Conservation (phyloP, 441 rosid species). For the Adansonia gregorii region DNA sequence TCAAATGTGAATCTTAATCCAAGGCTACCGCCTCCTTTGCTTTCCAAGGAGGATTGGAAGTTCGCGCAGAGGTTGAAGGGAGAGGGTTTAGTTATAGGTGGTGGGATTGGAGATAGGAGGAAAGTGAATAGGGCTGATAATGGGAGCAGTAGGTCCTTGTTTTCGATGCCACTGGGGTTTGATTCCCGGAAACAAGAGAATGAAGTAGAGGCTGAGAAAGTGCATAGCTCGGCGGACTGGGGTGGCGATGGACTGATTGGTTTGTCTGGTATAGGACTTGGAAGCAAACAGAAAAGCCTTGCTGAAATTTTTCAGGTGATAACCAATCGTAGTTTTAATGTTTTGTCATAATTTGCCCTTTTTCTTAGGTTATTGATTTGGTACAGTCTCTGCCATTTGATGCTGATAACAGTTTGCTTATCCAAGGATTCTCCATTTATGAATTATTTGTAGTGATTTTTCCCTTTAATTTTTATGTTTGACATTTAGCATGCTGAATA, state of each 20-base stretch:
- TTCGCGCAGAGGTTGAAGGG: too few relatives aligned
- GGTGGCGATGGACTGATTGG: slow-evolving; percentile 90
- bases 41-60: too few relatives aligned
- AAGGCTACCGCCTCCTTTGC: too few relatives aligned
- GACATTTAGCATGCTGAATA: neutral
- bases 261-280: slow-evolving; percentile 69
- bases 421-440: neutral
- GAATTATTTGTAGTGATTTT: neutral
- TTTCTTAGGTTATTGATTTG: slow-evolving; percentile 4
- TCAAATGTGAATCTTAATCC: too few relatives aligned
- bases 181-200: slow-evolving; percentile 61
- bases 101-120: slow-evolving; percentile 86
- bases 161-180: slow-evolving; percentile 86
- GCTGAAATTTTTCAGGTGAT: slow-evolving; percentile 89
- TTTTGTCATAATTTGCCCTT: neutral
- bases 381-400: slow-evolving; percentile 7
- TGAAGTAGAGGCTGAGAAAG: slow-evolving; percentile 49
- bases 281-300: slow-evolving; percentile 79
- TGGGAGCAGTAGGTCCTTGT: slow-evolving; percentile 53
- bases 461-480: neutral
- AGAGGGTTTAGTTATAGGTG: slow-evolving; percentile 19
- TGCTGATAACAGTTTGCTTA: slow-evolving; percentile 9
- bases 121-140: slow-evolving; percentile 56
- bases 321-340: neutral
- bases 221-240: slow-evolving; percentile 58